Evolutionary conservation across 805 yeast genomes (phyloP).

Genomic region (Millerozyma acaciae): DNA sequence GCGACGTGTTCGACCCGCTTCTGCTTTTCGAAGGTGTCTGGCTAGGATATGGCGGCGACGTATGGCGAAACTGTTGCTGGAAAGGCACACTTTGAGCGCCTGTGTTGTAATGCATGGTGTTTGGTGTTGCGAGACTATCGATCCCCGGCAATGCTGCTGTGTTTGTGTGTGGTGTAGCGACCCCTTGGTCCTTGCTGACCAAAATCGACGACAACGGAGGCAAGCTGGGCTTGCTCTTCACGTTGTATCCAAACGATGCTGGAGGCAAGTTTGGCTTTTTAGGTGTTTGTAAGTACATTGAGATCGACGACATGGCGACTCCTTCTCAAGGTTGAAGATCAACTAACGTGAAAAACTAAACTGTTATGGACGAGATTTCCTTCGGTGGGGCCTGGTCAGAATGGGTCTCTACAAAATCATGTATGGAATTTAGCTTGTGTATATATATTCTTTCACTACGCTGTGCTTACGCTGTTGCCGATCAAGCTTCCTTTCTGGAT

Average conservation of each 20-base stretch:
- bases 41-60: constrained; percentile 1
- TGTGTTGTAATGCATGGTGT: constrained; percentile 8
- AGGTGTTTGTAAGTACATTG: constrained; percentile 31
- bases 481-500: too few relatives aligned
- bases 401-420: too few relatives aligned
- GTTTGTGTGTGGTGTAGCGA: background rate
- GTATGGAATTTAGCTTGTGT: too few relatives aligned
- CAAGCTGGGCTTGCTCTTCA: constrained; percentile 22
- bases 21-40: constrained; percentile 7
- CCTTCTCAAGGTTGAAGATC: too few relatives aligned
- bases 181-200: constrained; percentile 1
- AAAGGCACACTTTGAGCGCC: too few relatives aligned
- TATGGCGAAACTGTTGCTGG: constrained; percentile 7
- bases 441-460: too few relatives aligned
- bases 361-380: too few relatives aligned
- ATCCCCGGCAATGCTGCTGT: constrained; percentile 21
- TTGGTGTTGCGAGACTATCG: constrained; percentile 19
- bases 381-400: too few relatives aligned
- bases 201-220: constrained; percentile 41
- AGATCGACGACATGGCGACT: constrained; percentile 2
- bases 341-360: too few relatives aligned
- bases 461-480: too few relatives aligned
- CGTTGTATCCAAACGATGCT: constrained; percentile 14
- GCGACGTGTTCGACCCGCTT: constrained; percentile 1
- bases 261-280: constrained; percentile 29